phyloP scores from a whole-genome alignment of 768 basidiomycete genomes.

The Mycena galericulata region DNA sequence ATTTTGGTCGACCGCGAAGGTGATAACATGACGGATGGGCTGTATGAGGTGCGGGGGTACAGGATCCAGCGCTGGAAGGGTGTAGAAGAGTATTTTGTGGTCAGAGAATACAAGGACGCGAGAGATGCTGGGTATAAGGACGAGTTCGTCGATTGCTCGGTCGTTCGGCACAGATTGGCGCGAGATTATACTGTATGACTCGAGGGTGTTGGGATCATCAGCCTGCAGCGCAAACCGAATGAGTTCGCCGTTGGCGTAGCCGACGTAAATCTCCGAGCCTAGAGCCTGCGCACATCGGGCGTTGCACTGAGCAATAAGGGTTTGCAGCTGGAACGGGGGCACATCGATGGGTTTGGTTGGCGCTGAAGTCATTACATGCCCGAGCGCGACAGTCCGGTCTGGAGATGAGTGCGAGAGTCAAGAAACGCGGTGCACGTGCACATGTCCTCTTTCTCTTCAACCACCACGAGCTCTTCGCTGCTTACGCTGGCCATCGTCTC shows the following conservation, averaged over 20 bases:
- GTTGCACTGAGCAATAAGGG: conserved; percentile 52
- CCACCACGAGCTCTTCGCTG: too few species aligned
- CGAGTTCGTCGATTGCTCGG: conserved; percentile 84
- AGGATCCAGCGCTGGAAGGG: conserved; percentile 83
- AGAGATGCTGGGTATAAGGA: conserved; percentile 80
- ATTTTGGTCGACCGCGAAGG: conserved; percentile 86
- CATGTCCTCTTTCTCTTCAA: too few species aligned
- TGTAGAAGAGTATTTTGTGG: conserved; percentile 80
- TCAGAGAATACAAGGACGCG: conserved; percentile 82
- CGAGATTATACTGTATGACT: conserved; percentile 75
- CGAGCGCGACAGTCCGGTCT: not conserved
- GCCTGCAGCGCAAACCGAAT: conserved; percentile 81
- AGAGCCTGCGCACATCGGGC: conserved; percentile 69
- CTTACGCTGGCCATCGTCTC: too few species aligned
- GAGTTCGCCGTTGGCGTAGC: conserved; percentile 87
- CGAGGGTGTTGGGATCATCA: conserved; percentile 64
- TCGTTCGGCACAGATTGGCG: conserved; percentile 76
- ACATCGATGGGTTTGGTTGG: conserved; percentile 60
- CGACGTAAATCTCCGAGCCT: conserved; percentile 88
- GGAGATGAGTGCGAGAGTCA: not conserved
- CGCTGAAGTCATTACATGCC: conserved; percentile 50
- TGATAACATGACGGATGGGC: conserved; percentile 83
- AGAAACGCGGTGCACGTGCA: too few species aligned
- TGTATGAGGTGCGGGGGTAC: conserved; percentile 70
- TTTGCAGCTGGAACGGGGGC: conserved; percentile 71